phyloP scores from a whole-genome alignment of 2,329 filamentous ascomycete species.

The Metarhizium anisopliae region DNA sequence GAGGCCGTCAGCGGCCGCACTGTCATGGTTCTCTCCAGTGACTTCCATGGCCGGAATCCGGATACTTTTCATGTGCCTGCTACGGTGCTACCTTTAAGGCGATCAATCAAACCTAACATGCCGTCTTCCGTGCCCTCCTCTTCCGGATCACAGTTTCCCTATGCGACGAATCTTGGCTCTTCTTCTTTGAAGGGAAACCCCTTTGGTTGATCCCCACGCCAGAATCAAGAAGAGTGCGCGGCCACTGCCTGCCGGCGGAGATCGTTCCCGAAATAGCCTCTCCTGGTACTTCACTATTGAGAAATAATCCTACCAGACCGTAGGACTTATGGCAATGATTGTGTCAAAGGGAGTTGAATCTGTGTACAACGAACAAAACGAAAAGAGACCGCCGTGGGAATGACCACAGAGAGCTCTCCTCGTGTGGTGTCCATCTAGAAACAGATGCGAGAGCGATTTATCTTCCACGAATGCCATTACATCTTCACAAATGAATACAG shows the following conservation, averaged over 20 bases:
- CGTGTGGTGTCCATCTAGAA: conserved; percentile 20
- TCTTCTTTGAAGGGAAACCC: conserved; percentile 17
- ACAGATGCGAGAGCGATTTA: conserved; percentile 15
- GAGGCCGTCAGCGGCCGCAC: too few species aligned
- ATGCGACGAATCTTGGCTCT: conserved; percentile 21
- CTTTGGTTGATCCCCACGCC: conserved; percentile 9
- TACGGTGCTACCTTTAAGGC: too few species aligned
- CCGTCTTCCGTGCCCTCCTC: conserved; percentile 9
- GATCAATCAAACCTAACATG: conserved; percentile 5
- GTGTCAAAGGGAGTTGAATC: conserved; percentile 31
- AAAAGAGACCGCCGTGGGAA: conserved; percentile 39
- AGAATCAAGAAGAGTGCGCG: conserved; percentile 22
- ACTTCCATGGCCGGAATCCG: too few species aligned
- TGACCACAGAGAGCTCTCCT: conserved; percentile 38
- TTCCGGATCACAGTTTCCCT: conserved; percentile 13
- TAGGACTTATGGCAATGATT: conserved; percentile 36
- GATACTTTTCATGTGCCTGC: too few species aligned
- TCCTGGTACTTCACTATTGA: conserved; percentile 28
- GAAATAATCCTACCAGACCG: conserved; percentile 36
- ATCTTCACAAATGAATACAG: conserved; percentile 32
- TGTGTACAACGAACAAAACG: conserved; percentile 33
- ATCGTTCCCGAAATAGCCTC: conserved; percentile 12
- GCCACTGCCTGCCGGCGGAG: neutral
- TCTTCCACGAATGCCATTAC: conserved; percentile 25
- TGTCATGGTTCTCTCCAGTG: too few species aligned